phyloP scores from a whole-genome alignment of 345 rosid species.

The Capsella bursapastoris region DNA sequence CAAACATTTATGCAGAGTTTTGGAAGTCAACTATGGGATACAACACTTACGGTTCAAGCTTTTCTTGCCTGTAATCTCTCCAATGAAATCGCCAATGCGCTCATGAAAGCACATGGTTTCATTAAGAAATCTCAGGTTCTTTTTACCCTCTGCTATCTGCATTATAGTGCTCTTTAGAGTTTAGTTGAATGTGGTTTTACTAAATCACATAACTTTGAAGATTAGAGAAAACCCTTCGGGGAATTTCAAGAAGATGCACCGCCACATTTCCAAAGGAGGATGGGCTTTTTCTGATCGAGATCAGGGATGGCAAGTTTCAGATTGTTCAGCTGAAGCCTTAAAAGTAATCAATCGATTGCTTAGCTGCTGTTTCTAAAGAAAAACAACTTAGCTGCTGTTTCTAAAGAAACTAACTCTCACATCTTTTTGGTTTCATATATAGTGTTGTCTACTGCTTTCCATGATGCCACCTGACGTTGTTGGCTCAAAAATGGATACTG shows the following conservation, averaged over 20 bases:
- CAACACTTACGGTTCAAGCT: conserved; percentile 53
- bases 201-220: neutral
- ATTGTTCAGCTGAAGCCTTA: conserved; percentile 71
- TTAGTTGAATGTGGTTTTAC: neutral
- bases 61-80: conserved; percentile 48
- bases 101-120: conserved; percentile 49
- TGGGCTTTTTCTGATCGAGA: conserved; percentile 77
- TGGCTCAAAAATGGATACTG: conserved; percentile 54
- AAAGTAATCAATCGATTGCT: conserved; percentile 43
- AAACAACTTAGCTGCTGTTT: too few species aligned
- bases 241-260: conserved; percentile 58
- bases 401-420: neutral
- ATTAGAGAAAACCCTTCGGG: conserved; percentile 43
- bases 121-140: conserved; percentile 61
- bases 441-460: conserved; percentile 56
- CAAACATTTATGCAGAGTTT: conserved; percentile 45
- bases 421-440: neutral
- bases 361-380: neutral
- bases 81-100: conserved; percentile 45
- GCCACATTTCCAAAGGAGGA: conserved; percentile 72
- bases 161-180: too few species aligned
- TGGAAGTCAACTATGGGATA: conserved; percentile 75
- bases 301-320: conserved; percentile 82
- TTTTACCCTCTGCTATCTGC: too few species aligned
- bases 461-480: conserved; percentile 56